These are phyloP conservation scores for Aspergillus fijiensis DNA, from an alignment of 2,329 filamentous ascomycete species.

Conservation along the genomic window DNA sequence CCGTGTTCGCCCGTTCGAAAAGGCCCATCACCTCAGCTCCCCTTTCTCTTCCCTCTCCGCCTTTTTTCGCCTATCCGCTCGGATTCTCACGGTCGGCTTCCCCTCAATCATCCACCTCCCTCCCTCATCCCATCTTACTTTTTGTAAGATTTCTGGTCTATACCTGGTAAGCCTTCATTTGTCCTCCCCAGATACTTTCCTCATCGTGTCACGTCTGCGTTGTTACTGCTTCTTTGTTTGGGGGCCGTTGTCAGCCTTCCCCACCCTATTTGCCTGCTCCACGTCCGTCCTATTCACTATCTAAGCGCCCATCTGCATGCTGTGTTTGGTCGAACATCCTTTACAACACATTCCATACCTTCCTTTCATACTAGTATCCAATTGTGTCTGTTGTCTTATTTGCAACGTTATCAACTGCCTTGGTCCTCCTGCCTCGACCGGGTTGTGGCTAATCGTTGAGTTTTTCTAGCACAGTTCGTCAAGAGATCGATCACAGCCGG, in stretches of 20 bases:
- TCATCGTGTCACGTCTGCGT: slow-evolving; percentile 2
- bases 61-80: slow-evolving; percentile 23
- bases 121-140: slow-evolving; percentile 18
- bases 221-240: neutral
- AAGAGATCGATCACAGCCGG: slow-evolving; percentile 23
- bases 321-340: neutral
- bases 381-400: neutral
- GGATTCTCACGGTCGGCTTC: slow-evolving; percentile 17
- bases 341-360: neutral
- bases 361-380: neutral
- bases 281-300: neutral
- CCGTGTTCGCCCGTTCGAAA: slow-evolving; percentile 1
- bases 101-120: slow-evolving; percentile 25
- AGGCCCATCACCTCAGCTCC: slow-evolving; percentile 20
- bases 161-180: slow-evolving; percentile 16
- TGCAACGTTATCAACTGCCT: neutral
- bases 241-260: neutral
- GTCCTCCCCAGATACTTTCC: neutral
- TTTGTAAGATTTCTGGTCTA: slow-evolving; percentile 6
- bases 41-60: slow-evolving; percentile 21
- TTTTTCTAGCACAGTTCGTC: slow-evolving; percentile 13
- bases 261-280: neutral
- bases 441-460: neutral
- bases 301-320: neutral
- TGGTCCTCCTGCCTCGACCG: neutral